A percentile compares a stretch with the other conserved stretches of the same genome.
phyloP scores from a whole-genome alignment of 1,284 basidiomycete species.

The Rhodotorula sp. region DNA sequence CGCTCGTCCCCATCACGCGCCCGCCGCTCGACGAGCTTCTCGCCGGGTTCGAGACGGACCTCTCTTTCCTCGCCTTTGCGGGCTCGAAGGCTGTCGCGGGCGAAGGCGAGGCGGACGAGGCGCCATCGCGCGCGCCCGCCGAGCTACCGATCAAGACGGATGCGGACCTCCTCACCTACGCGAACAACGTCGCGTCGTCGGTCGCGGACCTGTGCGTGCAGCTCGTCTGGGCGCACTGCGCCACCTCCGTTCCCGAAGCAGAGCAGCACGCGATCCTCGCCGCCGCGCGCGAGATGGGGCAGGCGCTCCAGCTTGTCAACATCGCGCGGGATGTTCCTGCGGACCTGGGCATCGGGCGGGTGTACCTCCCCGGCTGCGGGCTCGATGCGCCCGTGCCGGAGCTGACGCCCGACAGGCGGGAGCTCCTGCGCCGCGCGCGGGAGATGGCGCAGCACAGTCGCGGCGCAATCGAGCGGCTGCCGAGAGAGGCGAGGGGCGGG shows the following conservation, averaged over 20 bases:
- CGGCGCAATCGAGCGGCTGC: constrained; percentile 49
- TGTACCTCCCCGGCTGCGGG: constrained; percentile 53
- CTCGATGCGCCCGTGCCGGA: constrained; percentile 41
- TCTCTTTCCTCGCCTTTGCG: constrained; percentile 33
- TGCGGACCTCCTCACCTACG: constrained; percentile 53
- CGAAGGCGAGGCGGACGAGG: background rate
- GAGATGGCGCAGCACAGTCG: constrained; percentile 42
- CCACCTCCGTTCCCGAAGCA: background rate
- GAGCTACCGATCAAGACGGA: constrained; percentile 50
- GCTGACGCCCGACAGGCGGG: constrained; percentile 44
- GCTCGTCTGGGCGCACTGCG: constrained; percentile 51
- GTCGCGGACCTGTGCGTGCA: constrained; percentile 55
- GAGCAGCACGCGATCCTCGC: constrained; percentile 33
- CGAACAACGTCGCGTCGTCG: constrained; percentile 54
- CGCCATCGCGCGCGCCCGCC: background rate
- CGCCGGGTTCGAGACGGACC: constrained; percentile 53
- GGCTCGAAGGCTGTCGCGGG: background rate
- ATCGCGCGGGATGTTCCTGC: constrained; percentile 53
- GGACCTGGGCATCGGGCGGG: constrained; percentile 51
- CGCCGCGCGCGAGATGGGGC: constrained; percentile 52
- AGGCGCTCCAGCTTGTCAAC: constrained; percentile 54
- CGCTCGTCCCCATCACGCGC: constrained; percentile 28
- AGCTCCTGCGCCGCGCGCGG: constrained; percentile 48
- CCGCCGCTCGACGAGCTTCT: constrained; percentile 52
- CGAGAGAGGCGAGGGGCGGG: constrained; percentile 49